phyloP scores from a whole-genome alignment of 2,329 filamentous ascomycete species.

The Penicillium verrucosum region DNA sequence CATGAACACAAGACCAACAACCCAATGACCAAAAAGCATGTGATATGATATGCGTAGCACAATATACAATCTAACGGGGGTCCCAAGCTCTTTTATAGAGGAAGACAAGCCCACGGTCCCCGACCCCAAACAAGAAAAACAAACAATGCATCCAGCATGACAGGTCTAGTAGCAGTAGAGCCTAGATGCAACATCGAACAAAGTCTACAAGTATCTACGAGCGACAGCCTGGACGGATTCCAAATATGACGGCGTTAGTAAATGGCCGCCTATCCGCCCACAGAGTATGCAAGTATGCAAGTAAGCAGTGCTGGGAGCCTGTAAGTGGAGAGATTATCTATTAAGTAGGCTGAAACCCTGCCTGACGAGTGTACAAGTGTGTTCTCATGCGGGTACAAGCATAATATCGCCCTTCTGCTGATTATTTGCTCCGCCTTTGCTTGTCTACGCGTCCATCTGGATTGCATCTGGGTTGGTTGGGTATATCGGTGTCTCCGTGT shows the following conservation, averaged over 20 bases:
- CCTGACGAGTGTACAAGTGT: background rate
- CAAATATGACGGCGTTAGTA: background rate
- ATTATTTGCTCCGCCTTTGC: background rate
- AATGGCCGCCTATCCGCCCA: background rate
- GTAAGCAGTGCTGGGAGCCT: constrained; percentile 1
- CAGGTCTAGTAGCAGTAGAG: background rate
- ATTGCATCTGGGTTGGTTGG: background rate
- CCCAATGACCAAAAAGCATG: background rate
- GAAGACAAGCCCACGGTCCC: background rate
- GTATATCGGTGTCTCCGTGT: constrained; percentile 1
- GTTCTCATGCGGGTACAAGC: background rate
- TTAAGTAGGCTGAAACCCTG: background rate
- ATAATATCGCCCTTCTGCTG: background rate
- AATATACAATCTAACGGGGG: background rate
- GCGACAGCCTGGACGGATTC: background rate
- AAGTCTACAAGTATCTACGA: background rate
- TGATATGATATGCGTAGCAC: background rate
- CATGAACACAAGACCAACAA: background rate
- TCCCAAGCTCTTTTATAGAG: background rate
- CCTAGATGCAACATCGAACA: background rate
- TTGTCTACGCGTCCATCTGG: background rate
- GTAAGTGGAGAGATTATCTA: background rate
- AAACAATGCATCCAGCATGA: background rate
- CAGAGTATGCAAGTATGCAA: constrained; percentile 1
- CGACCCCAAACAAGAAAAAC: background rate